Evolutionary conservation across 2,329 filamentous ascomycete genomes (phyloP).

Genomic region (Pseudopithomyces maydicus): DNA sequence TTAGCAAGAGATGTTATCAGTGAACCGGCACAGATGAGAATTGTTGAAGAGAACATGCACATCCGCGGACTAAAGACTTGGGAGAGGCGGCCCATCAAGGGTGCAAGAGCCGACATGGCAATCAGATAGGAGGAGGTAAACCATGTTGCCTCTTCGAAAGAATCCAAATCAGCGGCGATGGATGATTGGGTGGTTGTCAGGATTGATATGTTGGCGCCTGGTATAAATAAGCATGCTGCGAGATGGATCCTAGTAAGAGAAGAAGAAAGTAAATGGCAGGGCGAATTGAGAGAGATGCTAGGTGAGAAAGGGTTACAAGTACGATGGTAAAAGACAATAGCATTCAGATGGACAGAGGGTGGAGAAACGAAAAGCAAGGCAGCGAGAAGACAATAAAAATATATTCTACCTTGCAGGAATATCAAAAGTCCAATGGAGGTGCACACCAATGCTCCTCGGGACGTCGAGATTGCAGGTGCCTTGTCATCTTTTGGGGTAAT

Average conservation of each 20-base stretch:
- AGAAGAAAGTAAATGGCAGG: not conserved
- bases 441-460: slow-evolving; percentile 50
- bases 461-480: slow-evolving; percentile 27
- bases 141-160: slow-evolving; percentile 77
- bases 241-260: not conserved
- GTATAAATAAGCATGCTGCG: slow-evolving; percentile 19
- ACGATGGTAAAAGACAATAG: not conserved
- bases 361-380: not conserved
- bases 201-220: slow-evolving; percentile 74
- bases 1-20: slow-evolving; percentile 67
- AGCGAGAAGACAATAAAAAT: not conserved
- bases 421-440: slow-evolving; percentile 62
- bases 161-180: slow-evolving; percentile 75
- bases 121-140: slow-evolving; percentile 77
- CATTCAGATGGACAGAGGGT: no score
- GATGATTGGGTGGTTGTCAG: slow-evolving; percentile 80
- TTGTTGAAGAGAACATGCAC: slow-evolving; percentile 67
- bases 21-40: slow-evolving; percentile 65
- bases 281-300: not conserved
- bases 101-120: slow-evolving; percentile 61
- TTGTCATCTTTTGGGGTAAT: slow-evolving; percentile 23
- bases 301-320: not conserved
- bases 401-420: slow-evolving; percentile 61
- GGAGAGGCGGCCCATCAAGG: slow-evolving; percentile 72
- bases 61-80: slow-evolving; percentile 73